A percentile compares a stretch with the other conserved stretches of the same genome.
These are phyloP conservation scores for Pseudocercospora vitis DNA, from an alignment of 2,329 filamentous ascomycete genomes.

Conservation along the genomic window DNA sequence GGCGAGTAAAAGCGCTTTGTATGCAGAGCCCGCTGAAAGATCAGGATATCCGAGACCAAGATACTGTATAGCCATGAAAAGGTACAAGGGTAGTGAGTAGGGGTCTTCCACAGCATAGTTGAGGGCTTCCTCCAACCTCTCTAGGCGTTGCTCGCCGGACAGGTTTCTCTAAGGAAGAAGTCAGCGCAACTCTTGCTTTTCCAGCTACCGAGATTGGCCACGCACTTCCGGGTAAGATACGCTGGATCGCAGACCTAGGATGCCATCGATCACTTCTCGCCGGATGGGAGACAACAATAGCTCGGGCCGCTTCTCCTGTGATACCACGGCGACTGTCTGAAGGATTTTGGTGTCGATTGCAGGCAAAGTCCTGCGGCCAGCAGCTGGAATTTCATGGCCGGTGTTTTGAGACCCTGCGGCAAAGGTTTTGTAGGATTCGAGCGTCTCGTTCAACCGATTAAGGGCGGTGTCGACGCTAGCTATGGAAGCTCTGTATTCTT, in stretches of 20 bases:
- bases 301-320: neutral
- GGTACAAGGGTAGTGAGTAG: conserved; percentile 30
- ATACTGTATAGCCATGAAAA: conserved; percentile 68
- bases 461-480: conserved; percentile 35
- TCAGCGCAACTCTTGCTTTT: conserved; percentile 21
- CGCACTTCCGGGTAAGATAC: conserved; percentile 26
- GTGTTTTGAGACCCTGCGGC: conserved; percentile 16
- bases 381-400: neutral
- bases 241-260: conserved; percentile 16
- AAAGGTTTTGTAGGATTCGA: conserved; percentile 33
- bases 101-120: conserved; percentile 17
- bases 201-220: conserved; percentile 7
- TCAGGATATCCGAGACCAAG: conserved; percentile 80
- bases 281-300: neutral
- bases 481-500: conserved; percentile 33
- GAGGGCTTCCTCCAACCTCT: conserved; percentile 20
- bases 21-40: conserved; percentile 84
- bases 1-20: conserved; percentile 80
- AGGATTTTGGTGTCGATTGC: neutral
- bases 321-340: neutral
- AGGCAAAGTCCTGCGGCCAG: neutral
- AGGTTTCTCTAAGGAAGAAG: conserved; percentile 15
- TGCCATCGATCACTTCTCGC: neutral
- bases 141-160: conserved; percentile 12
- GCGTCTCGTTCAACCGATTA: conserved; percentile 34